These are phyloP conservation scores for Exophiala calicioides DNA, from an alignment of 2,329 filamentous ascomycete species.

Conservation along the genomic window DNA sequence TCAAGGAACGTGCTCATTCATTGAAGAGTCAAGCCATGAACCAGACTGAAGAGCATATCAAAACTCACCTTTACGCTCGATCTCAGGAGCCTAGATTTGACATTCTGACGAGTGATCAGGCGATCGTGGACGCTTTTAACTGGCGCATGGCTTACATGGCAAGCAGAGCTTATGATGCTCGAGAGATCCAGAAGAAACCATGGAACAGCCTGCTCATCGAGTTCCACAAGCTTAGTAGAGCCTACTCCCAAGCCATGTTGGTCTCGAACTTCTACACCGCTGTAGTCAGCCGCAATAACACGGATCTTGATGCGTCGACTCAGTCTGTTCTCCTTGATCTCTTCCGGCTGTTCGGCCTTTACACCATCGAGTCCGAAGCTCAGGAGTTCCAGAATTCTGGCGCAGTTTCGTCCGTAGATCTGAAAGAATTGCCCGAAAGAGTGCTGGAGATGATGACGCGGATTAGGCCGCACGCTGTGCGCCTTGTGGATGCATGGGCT, in stretches of 20 bases:
- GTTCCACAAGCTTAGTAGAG: slow-evolving; percentile 71
- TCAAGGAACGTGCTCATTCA: slow-evolving; percentile 59
- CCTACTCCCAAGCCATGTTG: slow-evolving; percentile 73
- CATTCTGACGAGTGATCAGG: slow-evolving; percentile 65
- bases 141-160: slow-evolving; percentile 71
- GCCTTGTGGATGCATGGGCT: slow-evolving; percentile 71
- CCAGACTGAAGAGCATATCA: slow-evolving; percentile 52
- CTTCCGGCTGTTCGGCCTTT: slow-evolving; percentile 64
- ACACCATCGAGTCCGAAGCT: slow-evolving; percentile 56
- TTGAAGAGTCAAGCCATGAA: slow-evolving; percentile 1
- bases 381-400: slow-evolving; percentile 71
- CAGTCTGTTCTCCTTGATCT: slow-evolving; percentile 62
- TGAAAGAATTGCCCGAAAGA: slow-evolving; percentile 42
- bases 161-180: slow-evolving; percentile 66
- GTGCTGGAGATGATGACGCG: slow-evolving; percentile 66
- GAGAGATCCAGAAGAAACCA: slow-evolving; percentile 70
- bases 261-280: slow-evolving; percentile 76
- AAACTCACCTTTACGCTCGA: slow-evolving; percentile 65
- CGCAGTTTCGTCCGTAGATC: slow-evolving; percentile 56
- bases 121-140: slow-evolving; percentile 71
- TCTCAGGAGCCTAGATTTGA: slow-evolving; percentile 69
- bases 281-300: slow-evolving; percentile 54
- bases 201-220: slow-evolving; percentile 80
- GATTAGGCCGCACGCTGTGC: slow-evolving; percentile 70
- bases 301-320: slow-evolving; percentile 42